Base-by-base conservation (phyloP, 169 alveolate species). In the Eimeria falciformis region DNA sequence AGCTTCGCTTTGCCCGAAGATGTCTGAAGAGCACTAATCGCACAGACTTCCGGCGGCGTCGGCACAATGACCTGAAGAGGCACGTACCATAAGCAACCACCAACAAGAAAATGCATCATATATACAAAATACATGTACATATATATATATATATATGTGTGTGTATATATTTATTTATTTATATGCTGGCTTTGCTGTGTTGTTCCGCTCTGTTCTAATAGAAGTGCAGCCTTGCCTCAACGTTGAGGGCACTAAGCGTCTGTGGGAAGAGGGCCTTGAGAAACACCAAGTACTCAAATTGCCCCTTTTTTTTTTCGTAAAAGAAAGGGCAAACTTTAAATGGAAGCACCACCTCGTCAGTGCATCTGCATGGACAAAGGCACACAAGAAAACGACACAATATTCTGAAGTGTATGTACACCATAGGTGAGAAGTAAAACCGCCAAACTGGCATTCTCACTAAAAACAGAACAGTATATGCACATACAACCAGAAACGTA, bases 31-130 rank as follows among this genome's bases (percentile, higher is more conserved):
- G 65, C 66, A 3, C 27, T 37, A 17, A 84, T 33, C 37, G 11
- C 82, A 33, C 83, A n/a, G 45, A 66, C 45, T 47, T 62, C 53
- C 53, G 91, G 91, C n/a, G 91, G 91, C 12, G 82, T 58, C 1
- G 91, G 91, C 21, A 84, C 73, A 43, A 84, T 21, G 1, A 84
- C 91, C 91, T 84, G 91, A n/a, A 84, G 12, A 17, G 29, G 21
- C 37, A 27, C n/a, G n/a, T n/a, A n/a, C n/a, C n/a, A n/a, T n/a
- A n/a, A 27, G 14, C 21, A 11, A 62, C 7, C 11, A 11, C 73
- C 11, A 11, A 62, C 27, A 62, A 17, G 5, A 17, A 62, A 62
- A 62, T 17, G 11, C 11, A 62, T 9, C 11, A 62, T 62, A 62
- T 17, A 17, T 17, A 9, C 27, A 17, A 62, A 17, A 62, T 17